Percentiles rank a stretch among this genome's conserved stretches.
Conservation (phyloP, 2,329 filamentous ascomycete genomes). For the Ascosphaera pollenicola region DNA sequence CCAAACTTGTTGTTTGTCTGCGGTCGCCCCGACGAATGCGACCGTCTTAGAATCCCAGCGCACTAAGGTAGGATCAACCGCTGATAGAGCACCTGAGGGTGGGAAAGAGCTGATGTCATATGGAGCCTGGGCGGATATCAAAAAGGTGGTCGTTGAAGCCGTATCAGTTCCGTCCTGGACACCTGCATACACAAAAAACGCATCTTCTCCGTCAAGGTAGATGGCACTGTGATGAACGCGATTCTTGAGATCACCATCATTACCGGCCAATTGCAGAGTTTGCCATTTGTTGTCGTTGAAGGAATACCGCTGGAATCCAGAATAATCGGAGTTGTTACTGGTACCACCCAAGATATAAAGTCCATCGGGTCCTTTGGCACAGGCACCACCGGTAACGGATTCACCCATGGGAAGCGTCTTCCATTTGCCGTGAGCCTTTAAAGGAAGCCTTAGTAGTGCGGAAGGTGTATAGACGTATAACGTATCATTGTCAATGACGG, state of each 20-base stretch:
- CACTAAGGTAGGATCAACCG: slow-evolving; percentile 47
- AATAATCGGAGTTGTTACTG: slow-evolving; percentile 34
- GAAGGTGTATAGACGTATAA: slow-evolving; percentile 62
- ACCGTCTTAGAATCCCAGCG: slow-evolving; percentile 50
- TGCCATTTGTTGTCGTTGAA: slow-evolving; percentile 37
- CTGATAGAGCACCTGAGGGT: slow-evolving; percentile 35
- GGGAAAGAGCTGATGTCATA: slow-evolving; percentile 36
- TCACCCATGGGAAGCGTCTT: slow-evolving; percentile 39
- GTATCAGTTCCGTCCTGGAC: slow-evolving; percentile 35
- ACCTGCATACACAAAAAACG: slow-evolving; percentile 65
- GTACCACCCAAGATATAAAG: slow-evolving; percentile 68
- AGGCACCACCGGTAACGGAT: slow-evolving; percentile 51
- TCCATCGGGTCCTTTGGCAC: slow-evolving; percentile 47
- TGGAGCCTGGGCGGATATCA: slow-evolving; percentile 43
- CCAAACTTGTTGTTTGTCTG: slow-evolving; percentile 45
- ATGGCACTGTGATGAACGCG: slow-evolving; percentile 53
- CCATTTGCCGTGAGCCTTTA: slow-evolving; percentile 54
- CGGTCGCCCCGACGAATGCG: slow-evolving; percentile 51
- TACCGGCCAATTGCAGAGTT: slow-evolving; percentile 21
- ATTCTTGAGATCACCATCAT: slow-evolving; percentile 37
- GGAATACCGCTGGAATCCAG: slow-evolving; percentile 50
- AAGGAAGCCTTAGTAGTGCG: slow-evolving; percentile 51
- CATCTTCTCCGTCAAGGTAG: slow-evolving; percentile 47
- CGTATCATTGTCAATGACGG: slow-evolving; percentile 56
- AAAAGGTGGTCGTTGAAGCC: slow-evolving; percentile 52